These are phyloP conservation scores for Hydrangea macrophylla DNA, from an alignment of 148 eudicot genomes.

Conservation along the genomic window DNA sequence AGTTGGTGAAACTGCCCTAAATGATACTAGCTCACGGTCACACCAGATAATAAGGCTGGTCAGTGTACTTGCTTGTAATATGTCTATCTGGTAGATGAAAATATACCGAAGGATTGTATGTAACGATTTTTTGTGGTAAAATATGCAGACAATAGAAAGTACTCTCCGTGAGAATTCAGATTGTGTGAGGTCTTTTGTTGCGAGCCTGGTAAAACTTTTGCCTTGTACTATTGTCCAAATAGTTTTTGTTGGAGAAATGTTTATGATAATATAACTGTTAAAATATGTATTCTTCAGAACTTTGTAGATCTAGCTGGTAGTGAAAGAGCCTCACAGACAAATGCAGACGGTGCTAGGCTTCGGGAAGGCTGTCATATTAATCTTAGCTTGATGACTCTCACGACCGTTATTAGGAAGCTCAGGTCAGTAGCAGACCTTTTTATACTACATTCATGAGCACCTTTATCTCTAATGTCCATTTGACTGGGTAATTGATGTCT, in stretches of 20 bases:
- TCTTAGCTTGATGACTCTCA: conserved; percentile 91
- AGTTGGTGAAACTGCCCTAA: conserved; percentile 92
- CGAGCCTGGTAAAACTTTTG: conserved; percentile 66
- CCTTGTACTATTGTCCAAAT: not conserved
- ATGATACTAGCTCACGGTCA: conserved; percentile 87
- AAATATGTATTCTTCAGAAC: conserved; percentile 45
- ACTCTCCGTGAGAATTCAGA: conserved; percentile 81
- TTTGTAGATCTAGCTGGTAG: conserved; percentile 98
- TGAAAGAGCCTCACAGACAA: conserved; percentile 93
- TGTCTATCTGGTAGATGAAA: not conserved
- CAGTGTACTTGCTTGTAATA: conserved; percentile 11
- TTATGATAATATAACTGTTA: not conserved
- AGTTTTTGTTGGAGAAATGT: not conserved
- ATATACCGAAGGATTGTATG: not conserved
- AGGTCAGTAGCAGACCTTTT: too few relatives aligned
- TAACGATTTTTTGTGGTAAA: not conserved
- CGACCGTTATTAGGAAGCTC: conserved; percentile 93
- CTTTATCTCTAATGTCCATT: not conserved
- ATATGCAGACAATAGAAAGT: conserved; percentile 87
- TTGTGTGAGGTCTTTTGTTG: conserved; percentile 77
- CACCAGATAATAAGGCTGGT: conserved; percentile 98
- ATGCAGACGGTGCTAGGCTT: conserved; percentile 88
- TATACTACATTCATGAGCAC: not conserved
- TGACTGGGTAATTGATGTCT: not conserved
- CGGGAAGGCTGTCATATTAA: conserved; percentile 98